These are phyloP conservation scores for Hymenoscyphus occultus DNA, from an alignment of 2,329 filamentous ascomycete species.

Conservation along the genomic window DNA sequence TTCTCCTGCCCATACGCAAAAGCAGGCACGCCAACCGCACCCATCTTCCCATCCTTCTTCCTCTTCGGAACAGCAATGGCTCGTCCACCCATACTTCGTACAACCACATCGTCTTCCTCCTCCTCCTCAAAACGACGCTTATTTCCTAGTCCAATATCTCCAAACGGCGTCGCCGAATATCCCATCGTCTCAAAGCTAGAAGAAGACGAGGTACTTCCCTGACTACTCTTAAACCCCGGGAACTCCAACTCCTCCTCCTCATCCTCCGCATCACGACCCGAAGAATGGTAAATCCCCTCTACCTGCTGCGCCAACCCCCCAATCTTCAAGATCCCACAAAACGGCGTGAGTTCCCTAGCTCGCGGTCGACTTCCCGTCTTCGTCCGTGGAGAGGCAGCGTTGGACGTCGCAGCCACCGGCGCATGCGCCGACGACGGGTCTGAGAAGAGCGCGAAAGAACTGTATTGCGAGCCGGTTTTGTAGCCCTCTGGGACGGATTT, in stretches of 20 bases:
- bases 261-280: slow-evolving; percentile 41
- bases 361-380: slow-evolving; percentile 29
- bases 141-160: slow-evolving; percentile 9
- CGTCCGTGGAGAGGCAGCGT: background rate
- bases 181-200: slow-evolving; percentile 16
- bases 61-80: slow-evolving; percentile 25
- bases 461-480: slow-evolving; percentile 62
- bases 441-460: slow-evolving; percentile 52
- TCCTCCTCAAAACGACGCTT: slow-evolving; percentile 34
- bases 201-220: slow-evolving; percentile 25
- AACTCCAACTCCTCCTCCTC: slow-evolving; percentile 31
- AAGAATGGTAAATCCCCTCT: slow-evolving; percentile 21
- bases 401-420: slow-evolving; percentile 19
- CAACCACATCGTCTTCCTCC: slow-evolving; percentile 17
- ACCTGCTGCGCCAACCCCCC: slow-evolving; percentile 60
- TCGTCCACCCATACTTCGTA: slow-evolving; percentile 30
- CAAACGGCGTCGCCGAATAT: background rate
- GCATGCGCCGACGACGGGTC: slow-evolving; percentile 29
- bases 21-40: slow-evolving; percentile 2
- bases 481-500: slow-evolving; percentile 94
- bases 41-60: slow-evolving; percentile 30
- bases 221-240: slow-evolving; percentile 20
- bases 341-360: slow-evolving; percentile 67
- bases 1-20: slow-evolving; percentile 45
- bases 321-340: slow-evolving; percentile 75